Conservation (phyloP, 805 yeast genomes). For the Teunomyces pallodes region DNA sequence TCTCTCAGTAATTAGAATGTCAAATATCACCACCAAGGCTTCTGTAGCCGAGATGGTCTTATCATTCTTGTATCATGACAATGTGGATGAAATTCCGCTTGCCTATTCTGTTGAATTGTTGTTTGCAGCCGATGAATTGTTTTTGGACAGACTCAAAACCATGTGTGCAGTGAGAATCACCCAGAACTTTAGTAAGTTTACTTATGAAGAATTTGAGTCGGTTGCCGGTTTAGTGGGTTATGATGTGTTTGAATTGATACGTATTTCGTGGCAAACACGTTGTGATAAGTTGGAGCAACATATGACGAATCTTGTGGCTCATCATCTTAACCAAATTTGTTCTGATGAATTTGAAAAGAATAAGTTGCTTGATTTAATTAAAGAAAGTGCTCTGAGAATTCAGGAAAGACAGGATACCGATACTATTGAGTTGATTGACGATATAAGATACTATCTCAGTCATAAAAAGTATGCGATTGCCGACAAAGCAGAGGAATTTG, state of each 20-base stretch:
- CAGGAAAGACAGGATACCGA: conserved; percentile 66
- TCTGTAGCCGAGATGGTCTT: conserved; percentile 50
- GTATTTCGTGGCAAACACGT: conserved; percentile 67
- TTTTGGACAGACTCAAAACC: conserved; percentile 62
- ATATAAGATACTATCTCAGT: conserved; percentile 61
- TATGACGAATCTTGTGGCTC: conserved; percentile 58
- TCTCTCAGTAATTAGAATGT: conserved; percentile 30
- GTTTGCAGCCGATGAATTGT: conserved; percentile 55
- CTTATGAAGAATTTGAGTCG: conserved; percentile 15
- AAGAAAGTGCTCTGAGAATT: conserved; percentile 55
- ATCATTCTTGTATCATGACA: conserved; percentile 59
- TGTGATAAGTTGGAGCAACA: conserved; percentile 63
- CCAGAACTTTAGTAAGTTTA: conserved; percentile 19
- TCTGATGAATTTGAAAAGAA: conserved; percentile 27
- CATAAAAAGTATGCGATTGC: conserved; percentile 32
- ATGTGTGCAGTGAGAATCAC: conserved; percentile 56
- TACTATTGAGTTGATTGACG: conserved; percentile 77
- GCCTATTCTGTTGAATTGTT: conserved; percentile 54
- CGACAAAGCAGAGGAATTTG: conserved; percentile 25
- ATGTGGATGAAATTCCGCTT: conserved; percentile 46
- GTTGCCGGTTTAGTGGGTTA: conserved; percentile 25
- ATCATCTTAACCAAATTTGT: conserved; percentile 39
- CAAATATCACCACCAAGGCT: conserved; percentile 13
- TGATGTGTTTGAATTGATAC: conserved; percentile 54
- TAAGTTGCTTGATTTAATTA: conserved; percentile 19